Conservation (phyloP, 495 filamentous ascomycete genomes). For the Podospora pseudoanserina region DNA sequence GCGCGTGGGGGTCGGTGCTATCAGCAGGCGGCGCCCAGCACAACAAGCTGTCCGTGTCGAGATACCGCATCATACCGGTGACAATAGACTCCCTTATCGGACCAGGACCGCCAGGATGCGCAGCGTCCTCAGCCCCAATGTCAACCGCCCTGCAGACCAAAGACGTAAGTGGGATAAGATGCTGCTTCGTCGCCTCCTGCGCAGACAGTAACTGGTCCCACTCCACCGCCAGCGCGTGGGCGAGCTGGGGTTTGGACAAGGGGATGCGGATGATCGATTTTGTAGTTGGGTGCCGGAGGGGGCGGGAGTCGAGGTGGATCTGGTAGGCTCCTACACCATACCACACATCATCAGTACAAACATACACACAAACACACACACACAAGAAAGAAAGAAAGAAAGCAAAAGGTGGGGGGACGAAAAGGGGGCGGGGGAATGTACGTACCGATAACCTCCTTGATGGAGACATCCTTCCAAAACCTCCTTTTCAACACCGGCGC, state of each 20-base stretch:
- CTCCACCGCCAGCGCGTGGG: slow-evolving; percentile 81
- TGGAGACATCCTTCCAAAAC: slow-evolving; percentile 79
- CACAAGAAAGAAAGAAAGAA: too few relatives aligned
- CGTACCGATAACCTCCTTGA: slow-evolving; percentile 52
- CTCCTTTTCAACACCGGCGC: slow-evolving; percentile 54
- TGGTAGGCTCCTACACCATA: slow-evolving; percentile 55
- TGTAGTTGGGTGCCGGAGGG: slow-evolving; percentile 68
- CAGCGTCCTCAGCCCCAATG: slow-evolving; percentile 60
- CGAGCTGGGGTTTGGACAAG: slow-evolving; percentile 70
- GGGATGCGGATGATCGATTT: slow-evolving; percentile 69
- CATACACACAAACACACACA: not conserved
- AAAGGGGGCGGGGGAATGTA: not conserved
- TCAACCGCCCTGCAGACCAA: slow-evolving; percentile 76
- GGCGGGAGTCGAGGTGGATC: slow-evolving; percentile 74
- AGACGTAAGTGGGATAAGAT: slow-evolving; percentile 88
- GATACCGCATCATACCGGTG: slow-evolving; percentile 70
- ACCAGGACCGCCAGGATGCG: not conserved
- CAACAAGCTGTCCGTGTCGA: slow-evolving; percentile 89
- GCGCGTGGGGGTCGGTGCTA: slow-evolving; percentile 34
- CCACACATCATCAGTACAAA: not conserved
- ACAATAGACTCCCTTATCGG: slow-evolving; percentile 56
- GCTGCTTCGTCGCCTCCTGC: slow-evolving; percentile 70
- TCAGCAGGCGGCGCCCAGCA: slow-evolving; percentile 71
- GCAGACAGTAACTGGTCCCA: slow-evolving; percentile 82
- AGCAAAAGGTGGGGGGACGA: not conserved